These are phyloP conservation scores for Pseudogymnoascus sp. DNA, from an alignment of 2,329 filamentous ascomycete species.

Conservation along the genomic window DNA sequence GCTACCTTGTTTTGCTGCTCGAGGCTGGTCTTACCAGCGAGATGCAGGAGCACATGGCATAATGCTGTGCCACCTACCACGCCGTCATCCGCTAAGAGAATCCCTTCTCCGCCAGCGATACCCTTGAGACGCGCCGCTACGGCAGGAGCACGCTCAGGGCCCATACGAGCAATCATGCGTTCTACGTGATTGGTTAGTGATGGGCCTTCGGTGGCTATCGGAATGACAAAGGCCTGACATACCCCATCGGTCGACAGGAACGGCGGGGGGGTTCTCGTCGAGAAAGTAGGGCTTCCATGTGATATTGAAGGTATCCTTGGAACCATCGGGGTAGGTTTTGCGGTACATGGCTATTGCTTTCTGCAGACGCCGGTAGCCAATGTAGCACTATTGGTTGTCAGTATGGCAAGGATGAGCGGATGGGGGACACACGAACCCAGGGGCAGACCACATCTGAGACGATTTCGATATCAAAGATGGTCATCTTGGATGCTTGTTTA, in stretches of 20 bases:
- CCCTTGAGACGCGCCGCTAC: neutral
- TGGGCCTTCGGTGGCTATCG: neutral
- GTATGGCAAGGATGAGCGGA: neutral
- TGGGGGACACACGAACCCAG: constrained; percentile 28
- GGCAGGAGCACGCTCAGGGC: neutral
- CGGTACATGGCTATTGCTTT: constrained; percentile 63
- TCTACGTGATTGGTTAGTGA: neutral
- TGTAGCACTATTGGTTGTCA: constrained; percentile 48
- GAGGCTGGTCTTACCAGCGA: neutral
- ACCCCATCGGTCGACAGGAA: neutral
- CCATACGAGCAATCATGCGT: neutral
- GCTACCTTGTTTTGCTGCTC: constrained; percentile 50
- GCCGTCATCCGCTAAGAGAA: neutral
- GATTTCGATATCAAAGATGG: constrained; percentile 67
- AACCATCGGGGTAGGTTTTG: constrained; percentile 48
- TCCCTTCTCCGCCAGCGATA: neutral
- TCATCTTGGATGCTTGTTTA: constrained; percentile 44
- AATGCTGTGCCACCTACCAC: neutral
- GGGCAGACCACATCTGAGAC: constrained; percentile 80
- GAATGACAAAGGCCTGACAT: neutral
- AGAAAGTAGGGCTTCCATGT: constrained; percentile 78
- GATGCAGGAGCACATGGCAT: neutral
- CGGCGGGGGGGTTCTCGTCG: constrained; percentile 34
- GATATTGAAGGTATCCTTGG: constrained; percentile 62
- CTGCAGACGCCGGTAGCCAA: constrained; percentile 70